Conservation (phyloP, 179 eudicot genomes). For the Pouteria campechiana region DNA sequence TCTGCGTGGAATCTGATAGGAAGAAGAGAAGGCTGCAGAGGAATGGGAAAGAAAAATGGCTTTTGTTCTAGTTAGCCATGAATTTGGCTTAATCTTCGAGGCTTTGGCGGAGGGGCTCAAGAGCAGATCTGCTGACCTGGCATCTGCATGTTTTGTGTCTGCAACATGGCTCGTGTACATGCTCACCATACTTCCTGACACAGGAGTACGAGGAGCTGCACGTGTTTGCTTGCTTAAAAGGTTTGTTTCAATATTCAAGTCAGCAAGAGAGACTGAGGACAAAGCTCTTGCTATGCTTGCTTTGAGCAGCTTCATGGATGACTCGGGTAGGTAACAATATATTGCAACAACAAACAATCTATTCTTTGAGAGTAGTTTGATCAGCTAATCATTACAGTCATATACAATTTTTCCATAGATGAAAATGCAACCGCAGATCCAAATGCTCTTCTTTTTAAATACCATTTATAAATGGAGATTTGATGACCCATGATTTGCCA, state of each 20-base stretch:
- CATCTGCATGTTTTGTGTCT: slow-evolving; percentile 29
- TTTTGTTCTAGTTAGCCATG: slow-evolving; percentile 37
- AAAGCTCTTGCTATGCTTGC: slow-evolving; percentile 39
- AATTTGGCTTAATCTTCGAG: slow-evolving; percentile 43
- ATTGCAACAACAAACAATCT: neutral
- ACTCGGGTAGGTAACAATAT: slow-evolving; percentile 19
- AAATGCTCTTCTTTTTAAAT: too few species aligned
- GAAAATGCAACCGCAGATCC: too few species aligned
- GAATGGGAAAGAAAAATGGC: slow-evolving; percentile 42
- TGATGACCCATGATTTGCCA: too few species aligned
- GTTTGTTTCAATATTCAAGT: slow-evolving; percentile 33
- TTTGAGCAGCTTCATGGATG: slow-evolving; percentile 29
- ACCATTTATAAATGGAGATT: too few species aligned
- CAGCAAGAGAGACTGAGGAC: slow-evolving; percentile 26
- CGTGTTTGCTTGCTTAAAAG: slow-evolving; percentile 34
- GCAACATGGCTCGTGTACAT: slow-evolving; percentile 46
- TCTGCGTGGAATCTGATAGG: slow-evolving; percentile 9
- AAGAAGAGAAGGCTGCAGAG: slow-evolving; percentile 33
- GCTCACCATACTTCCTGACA: slow-evolving; percentile 40
- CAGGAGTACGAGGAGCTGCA: slow-evolving; percentile 39
- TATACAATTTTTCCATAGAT: too few species aligned
- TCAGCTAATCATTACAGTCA: too few species aligned
- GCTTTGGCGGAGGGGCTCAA: slow-evolving; percentile 38
- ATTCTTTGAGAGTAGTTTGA: too few species aligned
- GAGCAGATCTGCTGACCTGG: slow-evolving; percentile 31